Evolutionary conservation across 2,329 filamentous ascomycete genomes (phyloP), one percentile per base, ranked within the genome.

Genomic region (Alternaria brassicae): DNA sequence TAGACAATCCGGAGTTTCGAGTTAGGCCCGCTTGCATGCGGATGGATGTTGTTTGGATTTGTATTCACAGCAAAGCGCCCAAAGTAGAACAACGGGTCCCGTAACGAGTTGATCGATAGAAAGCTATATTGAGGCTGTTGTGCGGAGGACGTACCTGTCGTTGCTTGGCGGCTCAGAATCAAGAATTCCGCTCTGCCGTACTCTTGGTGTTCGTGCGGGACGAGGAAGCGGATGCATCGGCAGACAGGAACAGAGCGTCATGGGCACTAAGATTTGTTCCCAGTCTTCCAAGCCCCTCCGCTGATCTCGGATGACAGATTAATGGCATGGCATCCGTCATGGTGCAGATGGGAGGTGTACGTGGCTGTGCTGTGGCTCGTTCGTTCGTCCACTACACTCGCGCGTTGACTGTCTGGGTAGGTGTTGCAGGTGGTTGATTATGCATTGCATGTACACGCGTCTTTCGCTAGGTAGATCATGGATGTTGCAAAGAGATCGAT

Each of bases 151-250:
- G 37, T 32, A 34, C 19, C 19, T 32, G 34, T 52, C 17, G 37
- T 32, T 39, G 49, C 49, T 52, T 52, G 49, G 49, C 49, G 25
- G 37, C 15, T 42, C 34, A 32, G 25, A 48, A 36, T 48, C 44
- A 48, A 48, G 44, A 36, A 36, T 48, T 40, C 49, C 27, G 49
- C 49, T 40, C 36, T 41, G 49, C 49, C 39, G 36, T 41, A 41
- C 49, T 52, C 49, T 52, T 52, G 49, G 49, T 39, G 12, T 52
- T 52, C 36, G 49, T 41, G 49, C 49, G 49, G 49, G 49, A 52
- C 49, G 36, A 52, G 49, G 36, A 52, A 32, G 19, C 44, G 30
- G 44, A 48, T 48, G 30, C 44, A 48, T 48, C 44, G 30, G 44
- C 44, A 48, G 28, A 34, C 19, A 25, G 44, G 44, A 32, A 48